Percentiles rank a stretch among this genome's conserved stretches.
Conservation (phyloP, 352 stramenopile species). For the Aphanomyces cochlioides region DNA sequence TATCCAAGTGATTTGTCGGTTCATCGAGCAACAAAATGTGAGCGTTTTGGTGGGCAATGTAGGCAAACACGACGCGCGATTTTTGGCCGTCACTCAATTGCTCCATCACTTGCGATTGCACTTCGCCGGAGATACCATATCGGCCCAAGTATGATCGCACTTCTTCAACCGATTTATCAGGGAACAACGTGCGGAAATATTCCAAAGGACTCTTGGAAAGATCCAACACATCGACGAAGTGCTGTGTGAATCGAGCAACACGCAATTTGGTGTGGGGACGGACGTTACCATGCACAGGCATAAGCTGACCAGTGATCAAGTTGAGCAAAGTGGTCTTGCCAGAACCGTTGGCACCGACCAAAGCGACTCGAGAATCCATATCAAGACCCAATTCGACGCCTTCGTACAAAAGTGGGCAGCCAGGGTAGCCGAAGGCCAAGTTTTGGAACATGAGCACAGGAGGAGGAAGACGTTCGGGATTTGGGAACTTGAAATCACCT, state of each 20-base stretch:
- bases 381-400: constrained; percentile 96
- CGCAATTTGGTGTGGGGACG: constrained; percentile 95
- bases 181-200: constrained; percentile 94
- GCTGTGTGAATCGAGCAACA: constrained; percentile 96
- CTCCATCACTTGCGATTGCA: constrained; percentile 95
- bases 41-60: constrained; percentile 95
- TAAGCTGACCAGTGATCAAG: constrained; percentile 95
- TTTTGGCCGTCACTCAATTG: constrained; percentile 97
- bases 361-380: constrained; percentile 94
- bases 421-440: constrained; percentile 95
- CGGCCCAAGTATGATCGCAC: constrained; percentile 94
- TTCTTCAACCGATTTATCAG: constrained; percentile 91
- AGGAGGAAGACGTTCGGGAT: constrained; percentile 92
- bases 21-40: constrained; percentile 94
- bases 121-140: constrained; percentile 94
- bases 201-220: constrained; percentile 93
- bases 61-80: constrained; percentile 96
- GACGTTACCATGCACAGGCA: constrained; percentile 92
- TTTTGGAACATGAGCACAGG: constrained; percentile 97
- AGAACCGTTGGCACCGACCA: constrained; percentile 96
- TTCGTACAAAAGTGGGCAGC: constrained; percentile 87
- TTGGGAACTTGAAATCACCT: constrained; percentile 95
- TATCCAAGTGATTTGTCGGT: constrained; percentile 89
- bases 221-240: constrained; percentile 98
- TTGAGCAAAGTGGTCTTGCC: constrained; percentile 98